Evolutionary conservation across 768 basidiomycete species (phyloP), one percentile per base, ranked within the genome.

Genomic region (Saitozyma podzolica): DNA sequence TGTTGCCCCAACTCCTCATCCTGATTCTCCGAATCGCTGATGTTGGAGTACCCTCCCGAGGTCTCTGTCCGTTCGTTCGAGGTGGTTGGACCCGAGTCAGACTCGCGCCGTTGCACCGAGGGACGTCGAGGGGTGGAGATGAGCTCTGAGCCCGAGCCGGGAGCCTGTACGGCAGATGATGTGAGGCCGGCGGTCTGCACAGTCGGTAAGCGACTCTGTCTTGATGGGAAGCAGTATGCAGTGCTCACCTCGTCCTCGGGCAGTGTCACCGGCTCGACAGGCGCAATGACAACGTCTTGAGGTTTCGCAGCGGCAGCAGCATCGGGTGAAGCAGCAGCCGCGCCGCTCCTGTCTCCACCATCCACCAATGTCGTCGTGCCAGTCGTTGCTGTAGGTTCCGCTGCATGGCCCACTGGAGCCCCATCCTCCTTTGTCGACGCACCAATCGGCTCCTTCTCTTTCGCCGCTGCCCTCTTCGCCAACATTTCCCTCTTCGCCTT

Each of bases 161-260:
- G 92, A 2, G 92, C 85, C 72, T 93, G 90, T 20, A 95, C 93
- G 50, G 91, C 90, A 40, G 91, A 89, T n/a, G 91, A 92, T 9
- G 89, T 90, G 67, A 96, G 83, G 13, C 90, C 92, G 64, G 88
- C 91, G 8, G 92, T 91, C 80, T 79, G 47, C 16, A 11, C n/a
- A n/a, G 37, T 60, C 49, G 56, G 60, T 50, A 8, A 1, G 29
- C 3, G 5, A 19, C 51, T n/a, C 9, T 10, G 1, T n/a, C 39
- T 19, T 16, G 9, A 47, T 16, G n/a, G 0, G 19, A 16, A 20
- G 20, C 14, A 60, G 48, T 6, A 16, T 56, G 43, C 29, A 29
- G 29, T 29, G 45, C 74, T 62, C 47, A 74, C 75, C 69, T 93
- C 92, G 9, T 87, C 85, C 29, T 83, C 81, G 8, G 90, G 85